phyloP scores from a whole-genome alignment of 169 alveolate species.

The Plasmodium coatneyi region DNA sequence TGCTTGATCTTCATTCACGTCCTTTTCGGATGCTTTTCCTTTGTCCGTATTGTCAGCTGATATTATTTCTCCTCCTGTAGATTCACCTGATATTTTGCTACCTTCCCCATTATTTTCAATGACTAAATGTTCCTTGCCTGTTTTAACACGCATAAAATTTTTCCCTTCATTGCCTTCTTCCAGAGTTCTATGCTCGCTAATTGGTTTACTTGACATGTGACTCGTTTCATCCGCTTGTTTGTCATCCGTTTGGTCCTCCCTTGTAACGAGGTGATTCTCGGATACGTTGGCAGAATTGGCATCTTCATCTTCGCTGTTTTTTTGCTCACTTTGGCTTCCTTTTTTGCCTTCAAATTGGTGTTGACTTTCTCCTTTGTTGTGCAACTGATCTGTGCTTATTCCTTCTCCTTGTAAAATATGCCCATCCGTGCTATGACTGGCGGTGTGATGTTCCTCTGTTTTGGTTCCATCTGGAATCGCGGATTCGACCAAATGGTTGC shows the following conservation, averaged over 20 bases:
- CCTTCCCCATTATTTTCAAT: not conserved
- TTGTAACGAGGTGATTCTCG: not conserved
- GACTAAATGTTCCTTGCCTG: not conserved
- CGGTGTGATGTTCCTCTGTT: not conserved
- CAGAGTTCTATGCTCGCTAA: not conserved
- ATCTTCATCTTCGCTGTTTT: not conserved
- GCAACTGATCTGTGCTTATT: not conserved
- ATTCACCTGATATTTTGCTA: not conserved
- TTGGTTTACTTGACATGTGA: not conserved
- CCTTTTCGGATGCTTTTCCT: not conserved
- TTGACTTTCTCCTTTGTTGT: not conserved
- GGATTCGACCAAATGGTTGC: not conserved
- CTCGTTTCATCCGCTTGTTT: not conserved
- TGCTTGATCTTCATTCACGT: not conserved
- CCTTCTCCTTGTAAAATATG: not conserved
- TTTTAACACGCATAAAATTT: not conserved
- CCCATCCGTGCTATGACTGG: not conserved
- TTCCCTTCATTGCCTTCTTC: not conserved
- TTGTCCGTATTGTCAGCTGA: not conserved
- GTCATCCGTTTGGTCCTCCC: not conserved
- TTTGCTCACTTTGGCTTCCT: not conserved
- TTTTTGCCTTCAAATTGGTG: not conserved
- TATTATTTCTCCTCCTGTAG: slow-evolving; percentile 9
- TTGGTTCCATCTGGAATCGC: not conserved
- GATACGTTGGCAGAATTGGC: not conserved